Evolutionary conservation across 768 basidiomycete genomes (phyloP).

Genomic region (Lentinula sp.): DNA sequence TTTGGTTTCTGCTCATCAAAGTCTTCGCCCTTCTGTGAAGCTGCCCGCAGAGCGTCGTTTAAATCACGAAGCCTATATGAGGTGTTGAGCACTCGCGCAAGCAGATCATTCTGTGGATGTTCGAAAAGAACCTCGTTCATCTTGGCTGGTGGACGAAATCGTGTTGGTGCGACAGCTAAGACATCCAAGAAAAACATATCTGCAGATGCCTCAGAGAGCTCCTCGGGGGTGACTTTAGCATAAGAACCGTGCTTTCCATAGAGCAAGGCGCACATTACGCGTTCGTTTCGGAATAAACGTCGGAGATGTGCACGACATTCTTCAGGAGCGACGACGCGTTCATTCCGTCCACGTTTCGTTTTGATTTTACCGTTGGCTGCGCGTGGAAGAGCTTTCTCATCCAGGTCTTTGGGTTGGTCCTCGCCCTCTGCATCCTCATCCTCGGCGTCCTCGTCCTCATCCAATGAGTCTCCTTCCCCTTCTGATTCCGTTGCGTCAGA

Average conservation of each 20-base stretch:
- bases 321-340: constrained; percentile 84
- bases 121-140: constrained; percentile 93
- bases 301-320: constrained; percentile 95
- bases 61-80: constrained; percentile 76
- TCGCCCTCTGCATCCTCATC: constrained; percentile 44
- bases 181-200: constrained; percentile 99
- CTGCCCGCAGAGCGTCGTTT: constrained; percentile 56
- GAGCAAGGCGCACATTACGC: constrained; percentile 75
- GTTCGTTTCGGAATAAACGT: constrained; percentile 78
- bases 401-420: constrained; percentile 29
- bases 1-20: constrained; percentile 45
- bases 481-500: constrained; percentile 40
- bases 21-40: constrained; percentile 51
- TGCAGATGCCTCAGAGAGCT: constrained; percentile 66
- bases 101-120: constrained; percentile 90
- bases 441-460: constrained; percentile 35
- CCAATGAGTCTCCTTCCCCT: constrained; percentile 28
- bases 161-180: constrained; percentile 86
- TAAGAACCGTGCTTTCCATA: constrained; percentile 92
- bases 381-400: constrained; percentile 42
- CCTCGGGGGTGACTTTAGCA: constrained; percentile 50
- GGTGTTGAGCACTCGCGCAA: constrained; percentile 74
- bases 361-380: constrained; percentile 77
- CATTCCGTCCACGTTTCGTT: constrained; percentile 72
- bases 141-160: constrained; percentile 90